Evolutionary conservation across 192 early-diverging fungal genomes (phyloP), one percentile per base, ranked within the genome.

Genomic region (Mortierella hygrophila): DNA sequence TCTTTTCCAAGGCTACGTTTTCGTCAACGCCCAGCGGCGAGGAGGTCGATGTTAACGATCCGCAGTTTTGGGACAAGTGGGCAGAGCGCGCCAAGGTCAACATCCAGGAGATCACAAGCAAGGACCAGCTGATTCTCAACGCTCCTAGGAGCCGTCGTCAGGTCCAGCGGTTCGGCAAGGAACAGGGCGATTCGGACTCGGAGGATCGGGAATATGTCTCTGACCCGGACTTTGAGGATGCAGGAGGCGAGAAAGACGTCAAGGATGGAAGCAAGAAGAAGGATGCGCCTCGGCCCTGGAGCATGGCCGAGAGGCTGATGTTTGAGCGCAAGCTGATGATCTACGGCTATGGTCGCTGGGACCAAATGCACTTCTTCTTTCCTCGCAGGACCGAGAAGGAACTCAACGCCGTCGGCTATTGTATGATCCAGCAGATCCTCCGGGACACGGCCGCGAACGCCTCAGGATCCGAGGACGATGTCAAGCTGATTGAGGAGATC

Each of bases 61-160:
- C 96, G 21, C 89, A 95, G 60, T 97, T 97, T 80, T 97, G 96
- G 96, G 96, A 97, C 74, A 97, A 97, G 78, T 93, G 96, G 88
- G 96, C 96, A 0, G 88, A 94, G 47, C 91, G 93, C 60, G 96
- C 96, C 57, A 90, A 96, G 69, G 89, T 97, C 26, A 90, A 96
- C 47, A 89, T 94, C 13, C 90, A 90, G 15, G 90, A 92, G 23
- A 78, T 85, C 18, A 82, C 90, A 0, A 89, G 88, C 68, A 90
- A 92, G 38, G 89, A 91, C 46, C 88, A 92, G 11, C 81, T 97
- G 70, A 95, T 97, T 37, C 75, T 97, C 11, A 92, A 93, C 72
- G 89, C 92, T 11, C 94, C 93, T 18, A 88, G 96, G 38, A 89
- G 91, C 49, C 88, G 94, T 55, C 90, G 93, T 38, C 94, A 94